phyloP scores from a whole-genome alignment of 257 asterid species.

The Orobanche coerulescens region DNA sequence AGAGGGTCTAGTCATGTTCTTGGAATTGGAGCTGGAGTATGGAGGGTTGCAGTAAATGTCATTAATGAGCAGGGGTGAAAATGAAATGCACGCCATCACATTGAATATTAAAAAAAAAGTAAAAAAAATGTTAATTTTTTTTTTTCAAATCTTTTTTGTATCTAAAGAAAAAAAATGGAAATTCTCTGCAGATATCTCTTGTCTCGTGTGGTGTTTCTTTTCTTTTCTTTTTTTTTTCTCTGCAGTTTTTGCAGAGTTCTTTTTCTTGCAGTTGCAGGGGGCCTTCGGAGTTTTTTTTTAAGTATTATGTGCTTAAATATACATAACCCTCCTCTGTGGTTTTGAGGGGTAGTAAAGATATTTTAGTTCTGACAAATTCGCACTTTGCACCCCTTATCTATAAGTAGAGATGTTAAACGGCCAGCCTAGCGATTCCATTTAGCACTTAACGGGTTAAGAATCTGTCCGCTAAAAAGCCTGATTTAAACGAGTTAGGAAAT shows the following conservation, averaged over 20 bases:
- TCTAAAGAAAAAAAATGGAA: not conserved
- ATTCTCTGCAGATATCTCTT: slow-evolving; percentile 20
- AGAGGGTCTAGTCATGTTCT: slow-evolving; percentile 19
- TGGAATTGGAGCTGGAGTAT: slow-evolving; percentile 31
- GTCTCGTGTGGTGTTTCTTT: slow-evolving; percentile 16
- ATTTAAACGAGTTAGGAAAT: too few species aligned
- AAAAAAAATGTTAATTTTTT: not conserved
- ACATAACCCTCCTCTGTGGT: not conserved
- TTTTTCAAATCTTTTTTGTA: slow-evolving; percentile 3
- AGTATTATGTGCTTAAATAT: not conserved
- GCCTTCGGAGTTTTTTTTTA: slow-evolving; percentile 9
- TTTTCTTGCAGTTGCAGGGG: not conserved
- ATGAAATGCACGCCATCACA: slow-evolving; percentile 35
- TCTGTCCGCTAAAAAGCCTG: too few species aligned
- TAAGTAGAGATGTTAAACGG: too few species aligned
- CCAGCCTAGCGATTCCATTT: too few species aligned
- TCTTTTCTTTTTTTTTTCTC: not conserved
- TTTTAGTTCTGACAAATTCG: slow-evolving; percentile 28
- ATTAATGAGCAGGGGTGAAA: slow-evolving; percentile 41
- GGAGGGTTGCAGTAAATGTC: slow-evolving; percentile 44
- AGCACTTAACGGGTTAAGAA: too few species aligned
- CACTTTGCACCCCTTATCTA: too few species aligned
- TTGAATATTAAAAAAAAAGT: slow-evolving; percentile 18
- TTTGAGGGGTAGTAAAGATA: slow-evolving; percentile 29
- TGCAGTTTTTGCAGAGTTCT: slow-evolving; percentile 26